A percentile compares a stretch with the other conserved stretches of the same genome.
Evolutionary conservation across 208 protist species (phyloP).

Genomic region (Vickermania ingenoplastis): DNA sequence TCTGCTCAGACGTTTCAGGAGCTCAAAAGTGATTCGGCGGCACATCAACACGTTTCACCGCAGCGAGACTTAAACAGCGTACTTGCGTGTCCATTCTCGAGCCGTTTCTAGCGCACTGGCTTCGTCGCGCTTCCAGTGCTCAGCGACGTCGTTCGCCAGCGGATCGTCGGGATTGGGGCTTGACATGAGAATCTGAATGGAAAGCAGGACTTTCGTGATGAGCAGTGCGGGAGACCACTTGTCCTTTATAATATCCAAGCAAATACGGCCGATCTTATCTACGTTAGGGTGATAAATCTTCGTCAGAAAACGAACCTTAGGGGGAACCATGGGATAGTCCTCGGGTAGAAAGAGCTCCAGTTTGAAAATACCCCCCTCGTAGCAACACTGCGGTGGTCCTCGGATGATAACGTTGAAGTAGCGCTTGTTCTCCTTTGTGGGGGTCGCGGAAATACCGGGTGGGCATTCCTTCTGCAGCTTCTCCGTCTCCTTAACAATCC

Average conservation of each 20-base stretch:
- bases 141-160: conserved; percentile 98
- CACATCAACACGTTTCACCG: too few species aligned
- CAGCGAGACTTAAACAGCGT: conserved; percentile 38
- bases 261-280: conserved; percentile 97
- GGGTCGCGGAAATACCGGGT: conserved; percentile 78
- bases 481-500: conserved; percentile 88
- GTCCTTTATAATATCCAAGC: conserved; percentile 99
- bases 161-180: conserved; percentile 99
- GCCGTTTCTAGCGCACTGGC: conserved; percentile 51
- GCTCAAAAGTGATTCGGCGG: too few species aligned
- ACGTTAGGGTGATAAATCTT: conserved; percentile 99
- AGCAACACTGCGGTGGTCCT: conserved; percentile 82
- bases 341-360: conserved; percentile 81
- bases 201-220: conserved; percentile 98
- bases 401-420: conserved; percentile 85
- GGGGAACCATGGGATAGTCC: conserved; percentile 95
- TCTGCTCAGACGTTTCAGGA: too few species aligned
- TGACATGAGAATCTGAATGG: conserved; percentile 98
- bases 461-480: conserved; percentile 85
- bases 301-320: conserved; percentile 98
- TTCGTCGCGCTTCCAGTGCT: conserved; percentile 83
- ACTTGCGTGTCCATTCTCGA: conserved; percentile 73
- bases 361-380: conserved; percentile 84
- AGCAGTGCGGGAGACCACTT: conserved; percentile 99
- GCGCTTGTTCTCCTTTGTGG: conserved; percentile 70